Percentiles rank a stretch among this genome's conserved stretches.
phyloP scores from a whole-genome alignment of 768 basidiomycete genomes.

The Clitopilus hobsonii region DNA sequence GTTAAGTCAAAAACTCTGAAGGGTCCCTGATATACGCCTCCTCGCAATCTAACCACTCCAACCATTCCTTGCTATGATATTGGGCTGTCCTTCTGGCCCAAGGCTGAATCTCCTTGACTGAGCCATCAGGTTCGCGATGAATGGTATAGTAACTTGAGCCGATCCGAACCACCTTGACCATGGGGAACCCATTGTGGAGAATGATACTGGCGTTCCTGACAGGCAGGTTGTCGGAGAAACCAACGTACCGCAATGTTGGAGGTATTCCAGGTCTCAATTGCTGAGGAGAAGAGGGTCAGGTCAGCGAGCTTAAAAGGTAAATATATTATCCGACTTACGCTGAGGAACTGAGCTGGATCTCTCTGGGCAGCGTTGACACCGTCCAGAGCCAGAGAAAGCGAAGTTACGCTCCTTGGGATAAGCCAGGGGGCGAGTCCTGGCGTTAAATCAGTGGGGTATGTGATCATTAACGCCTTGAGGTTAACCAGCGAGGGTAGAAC shows the following conservation, averaged over 20 bases:
- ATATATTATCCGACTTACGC: slow-evolving; percentile 20
- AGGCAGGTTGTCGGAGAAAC: slow-evolving; percentile 41
- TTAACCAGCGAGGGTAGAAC: slow-evolving; percentile 54
- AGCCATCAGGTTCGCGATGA: slow-evolving; percentile 19
- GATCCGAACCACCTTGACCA: slow-evolving; percentile 50
- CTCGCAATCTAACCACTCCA: slow-evolving; percentile 61
- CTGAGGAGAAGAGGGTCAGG: slow-evolving; percentile 16
- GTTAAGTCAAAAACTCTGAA: slow-evolving; percentile 12
- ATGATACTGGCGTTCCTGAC: slow-evolving; percentile 35
- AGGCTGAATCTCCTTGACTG: slow-evolving; percentile 39
- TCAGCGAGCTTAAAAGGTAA: background rate
- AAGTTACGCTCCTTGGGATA: slow-evolving; percentile 49
- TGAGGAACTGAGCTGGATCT: slow-evolving; percentile 38
- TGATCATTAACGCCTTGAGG: slow-evolving; percentile 52
- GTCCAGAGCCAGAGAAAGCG: slow-evolving; percentile 44
- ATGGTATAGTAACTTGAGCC: slow-evolving; percentile 56
- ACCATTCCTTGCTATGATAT: slow-evolving; percentile 55
- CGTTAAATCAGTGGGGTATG: slow-evolving; percentile 59
- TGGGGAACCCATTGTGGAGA: slow-evolving; percentile 59
- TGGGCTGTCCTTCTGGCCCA: slow-evolving; percentile 51
- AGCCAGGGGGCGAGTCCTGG: slow-evolving; percentile 65
- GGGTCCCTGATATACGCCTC: slow-evolving; percentile 33
- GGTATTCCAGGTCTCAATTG: slow-evolving; percentile 60
- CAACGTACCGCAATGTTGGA: slow-evolving; percentile 46
- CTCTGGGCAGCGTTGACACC: slow-evolving; percentile 26